Base-by-base conservation (phyloP, 495 filamentous ascomycete genomes). In the Letharia lupina region DNA sequence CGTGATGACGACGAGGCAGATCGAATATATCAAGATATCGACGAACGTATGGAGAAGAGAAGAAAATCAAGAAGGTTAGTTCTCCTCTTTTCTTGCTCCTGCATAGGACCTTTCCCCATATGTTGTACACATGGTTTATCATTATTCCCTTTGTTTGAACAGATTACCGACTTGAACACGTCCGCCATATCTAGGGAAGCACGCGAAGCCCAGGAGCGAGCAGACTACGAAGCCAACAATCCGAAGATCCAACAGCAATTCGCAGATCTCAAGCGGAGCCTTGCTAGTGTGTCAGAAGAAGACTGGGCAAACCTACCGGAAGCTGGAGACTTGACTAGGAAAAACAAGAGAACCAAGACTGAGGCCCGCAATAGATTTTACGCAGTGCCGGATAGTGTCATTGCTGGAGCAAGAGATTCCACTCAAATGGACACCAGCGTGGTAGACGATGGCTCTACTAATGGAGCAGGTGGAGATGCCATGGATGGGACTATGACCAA, bases 221-320 rank as follows among this genome's bases (percentile, higher is more conserved):
- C 94, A 70, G 93, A 97, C 63, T 96, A 96, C 82, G 95, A 99
- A 76, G 85, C 86, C 56, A 90, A 96, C 73, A 98, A 98, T 74
- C 94, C 94, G 7, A 99, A 98, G 76, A 98, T 99, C 62, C 91
- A 96, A 77, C 92, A 97, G 70, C 94, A 98, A 74, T 99, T 99
- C 73, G 92, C 92, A 74, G 95, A 96, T 70, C 80, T 97, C 57
- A 99, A 98, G 76, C 82, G 95, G 71, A 91, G 89, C 3, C 82
- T 99, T 35, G 89, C 88, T 44, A 88, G 86, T 20, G 87, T 99
- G 60, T 91, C 89, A 64, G 94, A 97, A 77, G 93, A 98, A 62
- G 93, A 97, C 67, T 99, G 94, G 94, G 92, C 92, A 52, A 93
- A 87, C 67, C 80, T 99, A 40, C 94, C 94, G 11, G 94, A 99